Evolutionary conservation across 73 alveolate species (phyloP).

Genomic region (Paramecium sexaurelia): DNA sequence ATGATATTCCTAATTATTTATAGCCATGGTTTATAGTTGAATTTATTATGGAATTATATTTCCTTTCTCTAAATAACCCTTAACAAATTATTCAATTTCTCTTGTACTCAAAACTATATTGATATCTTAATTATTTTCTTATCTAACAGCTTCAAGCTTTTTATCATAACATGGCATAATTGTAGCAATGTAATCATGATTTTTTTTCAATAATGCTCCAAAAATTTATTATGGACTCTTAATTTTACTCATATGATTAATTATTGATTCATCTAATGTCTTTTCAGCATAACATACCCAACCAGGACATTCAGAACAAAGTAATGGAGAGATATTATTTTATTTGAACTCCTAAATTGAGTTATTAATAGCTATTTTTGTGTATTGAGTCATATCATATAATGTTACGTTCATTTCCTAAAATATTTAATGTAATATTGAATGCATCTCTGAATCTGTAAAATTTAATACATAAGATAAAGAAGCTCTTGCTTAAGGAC

Average conservation of each 20-base stretch:
- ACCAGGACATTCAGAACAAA: slow-evolving; percentile 98
- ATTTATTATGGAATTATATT: neutral
- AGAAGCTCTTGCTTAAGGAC: slow-evolving; percentile 87
- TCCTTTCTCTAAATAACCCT: neutral
- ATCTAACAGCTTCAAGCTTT: slow-evolving; percentile 93
- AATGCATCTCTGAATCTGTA: slow-evolving; percentile 49
- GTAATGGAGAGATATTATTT: slow-evolving; percentile 67
- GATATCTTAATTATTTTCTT: slow-evolving; percentile 54
- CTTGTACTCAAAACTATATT: slow-evolving; percentile 86
- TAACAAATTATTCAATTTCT: slow-evolving; percentile 76
- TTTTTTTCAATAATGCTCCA: neutral
- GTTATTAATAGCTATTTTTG: slow-evolving; percentile 55
- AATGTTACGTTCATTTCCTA: neutral
- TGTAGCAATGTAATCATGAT: slow-evolving; percentile 80
- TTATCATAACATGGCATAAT: slow-evolving; percentile 98
- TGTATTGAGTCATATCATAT: neutral
- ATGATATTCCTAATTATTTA: slow-evolving; percentile 45
- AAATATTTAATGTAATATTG: neutral
- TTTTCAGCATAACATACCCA: slow-evolving; percentile 98
- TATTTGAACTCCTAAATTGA: slow-evolving; percentile 77
- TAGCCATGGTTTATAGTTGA: neutral
- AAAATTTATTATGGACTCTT: slow-evolving; percentile 91
- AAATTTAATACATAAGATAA: slow-evolving; percentile 74
- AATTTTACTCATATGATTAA: slow-evolving; percentile 86
- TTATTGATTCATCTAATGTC: slow-evolving; percentile 86